These are phyloP conservation scores for Dendrobium catenatum DNA, from an alignment of 106 monocot species.

Conservation along the genomic window DNA sequence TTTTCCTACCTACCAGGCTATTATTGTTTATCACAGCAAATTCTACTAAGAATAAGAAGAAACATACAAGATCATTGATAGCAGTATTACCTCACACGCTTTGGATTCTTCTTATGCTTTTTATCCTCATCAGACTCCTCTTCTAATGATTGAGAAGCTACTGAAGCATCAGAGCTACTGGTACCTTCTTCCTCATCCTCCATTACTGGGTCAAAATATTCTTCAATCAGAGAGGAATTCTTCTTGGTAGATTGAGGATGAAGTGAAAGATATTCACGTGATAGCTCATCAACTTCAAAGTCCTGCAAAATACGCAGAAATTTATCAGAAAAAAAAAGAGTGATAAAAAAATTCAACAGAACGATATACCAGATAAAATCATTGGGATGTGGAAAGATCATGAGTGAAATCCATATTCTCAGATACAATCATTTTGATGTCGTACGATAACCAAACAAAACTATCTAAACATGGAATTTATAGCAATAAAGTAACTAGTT, in stretches of 20 bases:
- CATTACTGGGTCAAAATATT: conserved; percentile 67
- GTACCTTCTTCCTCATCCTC: conserved; percentile 32
- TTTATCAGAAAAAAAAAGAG: neutral
- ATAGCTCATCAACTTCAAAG: conserved; percentile 71
- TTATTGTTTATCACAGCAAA: neutral
- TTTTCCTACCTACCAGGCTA: too few relatives aligned
- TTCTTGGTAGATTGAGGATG: conserved; percentile 57
- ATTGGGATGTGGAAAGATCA: neutral
- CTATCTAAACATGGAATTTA: neutral
- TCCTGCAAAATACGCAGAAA: conserved; percentile 38
- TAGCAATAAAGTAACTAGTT: neutral
- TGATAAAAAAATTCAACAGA: neutral
- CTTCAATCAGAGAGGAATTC: conserved; percentile 46
- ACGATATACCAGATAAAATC: neutral
- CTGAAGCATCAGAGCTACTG: conserved; percentile 33
- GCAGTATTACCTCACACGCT: conserved; percentile 43
- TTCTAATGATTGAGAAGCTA: conserved; percentile 25
- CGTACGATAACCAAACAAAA: neutral
- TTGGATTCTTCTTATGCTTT: conserved; percentile 23
- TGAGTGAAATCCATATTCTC: neutral
- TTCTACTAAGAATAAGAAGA: neutral
- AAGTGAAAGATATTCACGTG: conserved; percentile 62
- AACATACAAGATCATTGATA: neutral
- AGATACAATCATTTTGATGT: neutral
- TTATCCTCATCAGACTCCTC: conserved; percentile 24